Evolutionary conservation across 441 rosid genomes (phyloP).

Genomic region (Erodium trifolium): DNA sequence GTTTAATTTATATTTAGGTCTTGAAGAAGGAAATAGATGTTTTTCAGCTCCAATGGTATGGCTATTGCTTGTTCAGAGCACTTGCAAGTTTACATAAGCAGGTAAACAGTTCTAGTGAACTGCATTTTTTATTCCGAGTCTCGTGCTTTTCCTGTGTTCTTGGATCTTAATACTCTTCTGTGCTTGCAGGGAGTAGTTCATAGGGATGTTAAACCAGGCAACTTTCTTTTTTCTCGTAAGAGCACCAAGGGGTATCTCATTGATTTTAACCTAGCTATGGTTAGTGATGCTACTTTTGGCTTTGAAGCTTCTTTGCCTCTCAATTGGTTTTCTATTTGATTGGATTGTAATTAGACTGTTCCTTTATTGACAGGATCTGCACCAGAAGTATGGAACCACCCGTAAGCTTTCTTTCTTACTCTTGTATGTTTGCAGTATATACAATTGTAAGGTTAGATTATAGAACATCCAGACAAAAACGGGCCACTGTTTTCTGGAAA

Average conservation of each 20-base stretch:
- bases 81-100: constrained; percentile 80
- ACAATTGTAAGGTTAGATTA: neutral
- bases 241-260: constrained; percentile 73
- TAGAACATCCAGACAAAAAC: neutral
- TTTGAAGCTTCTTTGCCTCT: neutral
- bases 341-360: neutral
- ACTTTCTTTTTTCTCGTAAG: constrained; percentile 82
- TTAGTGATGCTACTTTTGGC: constrained; percentile 32
- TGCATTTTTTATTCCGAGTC: constrained; percentile 13
- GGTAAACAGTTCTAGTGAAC: constrained; percentile 28
- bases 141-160: constrained; percentile 11
- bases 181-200: constrained; percentile 70
- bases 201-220: constrained; percentile 96
- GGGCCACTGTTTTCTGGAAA: neutral
- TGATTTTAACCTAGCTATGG: constrained; percentile 93
- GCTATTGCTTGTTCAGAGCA: constrained; percentile 83
- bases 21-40: constrained; percentile 68
- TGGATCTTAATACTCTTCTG: constrained; percentile 11
- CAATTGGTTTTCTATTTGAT: neutral
- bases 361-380: constrained; percentile 56
- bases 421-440: neutral
- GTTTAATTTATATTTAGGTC: constrained; percentile 31
- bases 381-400: constrained; percentile 51
- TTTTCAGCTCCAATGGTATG: constrained; percentile 69
- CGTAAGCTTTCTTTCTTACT: constrained; percentile 36